Conservation (phyloP, 1,284 basidiomycete species). For the Apiotrichum gamsii region DNA sequence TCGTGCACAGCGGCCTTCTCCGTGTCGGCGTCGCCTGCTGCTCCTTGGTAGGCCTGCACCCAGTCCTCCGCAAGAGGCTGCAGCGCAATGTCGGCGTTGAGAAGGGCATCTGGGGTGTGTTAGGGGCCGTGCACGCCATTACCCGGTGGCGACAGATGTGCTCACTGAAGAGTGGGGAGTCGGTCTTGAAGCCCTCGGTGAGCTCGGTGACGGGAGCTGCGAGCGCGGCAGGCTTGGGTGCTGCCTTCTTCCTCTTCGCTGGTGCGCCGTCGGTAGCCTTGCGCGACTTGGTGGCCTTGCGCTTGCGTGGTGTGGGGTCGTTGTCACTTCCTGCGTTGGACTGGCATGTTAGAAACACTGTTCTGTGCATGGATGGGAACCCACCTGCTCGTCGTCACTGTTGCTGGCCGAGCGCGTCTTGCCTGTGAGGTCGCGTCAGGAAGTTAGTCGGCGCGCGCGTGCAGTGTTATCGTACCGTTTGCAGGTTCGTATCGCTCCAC, state of each 20-base stretch:
- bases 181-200: conserved; percentile 31
- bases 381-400: conserved; percentile 1
- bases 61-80: conserved; percentile 45
- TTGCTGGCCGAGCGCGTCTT: background rate
- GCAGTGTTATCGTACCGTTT: background rate
- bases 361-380: too few relatives aligned
- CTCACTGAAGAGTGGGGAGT: conserved; percentile 39
- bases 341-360: too few relatives aligned
- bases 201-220: conserved; percentile 11
- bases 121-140: background rate
- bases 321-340: background rate
- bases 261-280: conserved; percentile 14
- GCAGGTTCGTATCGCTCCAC: conserved; percentile 27
- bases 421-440: background rate
- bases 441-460: background rate
- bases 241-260: conserved; percentile 13
- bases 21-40: conserved; percentile 33
- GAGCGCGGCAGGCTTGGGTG: conserved; percentile 2
- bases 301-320: background rate
- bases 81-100: conserved; percentile 42
- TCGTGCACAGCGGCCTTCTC: conserved; percentile 44
- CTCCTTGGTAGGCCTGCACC: conserved; percentile 42
- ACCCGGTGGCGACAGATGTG: background rate
- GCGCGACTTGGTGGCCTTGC: conserved; percentile 4
- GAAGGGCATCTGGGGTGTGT: conserved; percentile 34